phyloP scores from a whole-genome alignment of 768 basidiomycete genomes.

The Termitomyces sp. region DNA sequence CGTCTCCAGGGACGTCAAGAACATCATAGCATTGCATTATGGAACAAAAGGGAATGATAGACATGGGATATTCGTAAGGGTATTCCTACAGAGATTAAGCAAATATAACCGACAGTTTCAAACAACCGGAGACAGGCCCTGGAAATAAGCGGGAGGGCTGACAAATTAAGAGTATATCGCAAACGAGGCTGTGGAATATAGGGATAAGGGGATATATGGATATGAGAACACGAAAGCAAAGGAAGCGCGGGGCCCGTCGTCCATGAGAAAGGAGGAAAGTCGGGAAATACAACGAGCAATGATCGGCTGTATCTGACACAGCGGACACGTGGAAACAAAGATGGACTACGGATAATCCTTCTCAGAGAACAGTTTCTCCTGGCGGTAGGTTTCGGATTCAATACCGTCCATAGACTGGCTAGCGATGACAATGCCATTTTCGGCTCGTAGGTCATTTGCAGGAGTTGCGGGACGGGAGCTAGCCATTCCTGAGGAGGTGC shows the following conservation, averaged over 20 bases:
- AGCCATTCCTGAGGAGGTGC: conserved; percentile 63
- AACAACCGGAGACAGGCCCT: conserved; percentile 11
- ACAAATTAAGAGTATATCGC: conserved; percentile 9
- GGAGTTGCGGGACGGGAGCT: conserved; percentile 77
- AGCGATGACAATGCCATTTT: conserved; percentile 35
- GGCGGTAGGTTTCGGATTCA: conserved; percentile 30
- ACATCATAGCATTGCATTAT: background rate
- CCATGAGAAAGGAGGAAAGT: conserved; percentile 1
- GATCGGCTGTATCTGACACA: background rate
- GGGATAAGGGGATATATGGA: conserved; percentile 11
- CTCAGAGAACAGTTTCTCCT: conserved; percentile 40
- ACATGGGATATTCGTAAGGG: conserved; percentile 13
- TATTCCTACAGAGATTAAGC: conserved; percentile 18
- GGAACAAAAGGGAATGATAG: background rate
- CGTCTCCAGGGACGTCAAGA: background rate
- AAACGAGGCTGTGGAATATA: background rate
- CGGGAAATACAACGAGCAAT: background rate
- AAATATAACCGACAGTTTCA: conserved; percentile 14
- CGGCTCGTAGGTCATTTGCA: conserved; percentile 41
- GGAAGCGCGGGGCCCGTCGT: conserved; percentile 1
- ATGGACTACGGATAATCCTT: conserved; percentile 42
- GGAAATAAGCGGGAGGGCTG: background rate
- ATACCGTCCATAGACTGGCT: conserved; percentile 35
- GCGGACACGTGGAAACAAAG: background rate
- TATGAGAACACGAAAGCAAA: background rate